Evolutionary conservation across 352 stramenopile genomes (phyloP), one percentile per base, ranked within the genome.

Genomic region (Globisporangium uncinulatum): DNA sequence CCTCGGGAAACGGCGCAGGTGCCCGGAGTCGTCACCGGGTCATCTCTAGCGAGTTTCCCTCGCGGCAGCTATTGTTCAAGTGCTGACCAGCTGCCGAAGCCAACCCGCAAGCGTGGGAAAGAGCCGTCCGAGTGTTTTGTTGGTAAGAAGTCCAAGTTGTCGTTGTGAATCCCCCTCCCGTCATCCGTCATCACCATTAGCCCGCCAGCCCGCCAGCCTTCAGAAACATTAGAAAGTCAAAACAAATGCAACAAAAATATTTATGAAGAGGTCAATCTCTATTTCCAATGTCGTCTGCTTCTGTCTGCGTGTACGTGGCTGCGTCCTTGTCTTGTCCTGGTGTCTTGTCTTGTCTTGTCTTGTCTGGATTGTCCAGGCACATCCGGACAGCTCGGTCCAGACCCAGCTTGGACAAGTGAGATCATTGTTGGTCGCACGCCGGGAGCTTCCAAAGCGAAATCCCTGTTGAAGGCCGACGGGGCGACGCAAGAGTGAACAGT

Each of bases 61-160:
- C 69, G 76, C 71, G 70, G 67, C 71, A 84, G 81, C 74, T 69
- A 79, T 74, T 80, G 74, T 80, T 84, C 74, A 84, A 84, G 74
- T 84, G 74, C 74, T 84, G 74, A 84, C 74, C 79, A 82, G 72
- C 80, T 79, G 71, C 75, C 68, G 59, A 68, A 63, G 57, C 51
- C 65, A 56, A 57, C 63, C 51, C 67, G 71, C 69, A 84, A 84
- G 67, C 74, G 74, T 60, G 54, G 56, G 62, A 73, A 71, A 59
- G 70, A 83, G 48, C 48, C 65, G 34, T 57, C 65, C 57, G 73
- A 62, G 64, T 65, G 74, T 81, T 76, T 59, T 76, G 74, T 60
- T 67, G 74, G 61, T 66, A 83, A 83, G 57, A 83, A 83, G 67
- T 67, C 75, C 45, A 81, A 81, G 69, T 77, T 77, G 62, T 77